These are phyloP conservation scores for Mycena venus DNA, from an alignment of 768 basidiomycete genomes.

Conservation along the genomic window DNA sequence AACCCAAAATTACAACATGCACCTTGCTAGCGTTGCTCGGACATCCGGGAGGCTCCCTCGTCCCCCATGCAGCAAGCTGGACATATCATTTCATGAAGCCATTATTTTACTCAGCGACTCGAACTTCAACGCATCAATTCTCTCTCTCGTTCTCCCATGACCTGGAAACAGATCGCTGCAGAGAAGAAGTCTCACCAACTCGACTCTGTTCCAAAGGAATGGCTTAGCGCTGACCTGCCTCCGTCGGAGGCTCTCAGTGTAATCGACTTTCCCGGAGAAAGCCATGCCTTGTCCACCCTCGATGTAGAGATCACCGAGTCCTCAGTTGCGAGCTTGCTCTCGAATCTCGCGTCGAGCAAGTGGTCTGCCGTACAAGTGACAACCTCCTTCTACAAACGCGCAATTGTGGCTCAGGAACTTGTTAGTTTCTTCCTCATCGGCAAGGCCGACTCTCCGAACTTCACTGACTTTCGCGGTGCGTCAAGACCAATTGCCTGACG, in stretches of 20 bases:
- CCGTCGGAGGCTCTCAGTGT: conserved; percentile 64
- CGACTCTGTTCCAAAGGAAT: conserved; percentile 73
- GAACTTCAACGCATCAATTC: no score
- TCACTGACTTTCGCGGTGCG: conserved; percentile 15
- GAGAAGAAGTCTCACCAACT: conserved; percentile 69
- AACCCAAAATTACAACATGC: no score
- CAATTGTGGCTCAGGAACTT: conserved; percentile 83
- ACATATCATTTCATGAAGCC: no score
- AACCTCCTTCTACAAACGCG: conserved; percentile 81
- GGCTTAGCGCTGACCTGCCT: conserved; percentile 65
- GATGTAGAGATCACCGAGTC: conserved; percentile 66
- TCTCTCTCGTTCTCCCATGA: conserved; percentile 20
- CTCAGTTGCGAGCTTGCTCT: conserved; percentile 59
- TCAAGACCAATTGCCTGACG: conserved; percentile 83
- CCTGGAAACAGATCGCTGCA: conserved; percentile 66
- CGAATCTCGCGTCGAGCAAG: conserved; percentile 62
- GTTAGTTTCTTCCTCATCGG: conserved; percentile 53
- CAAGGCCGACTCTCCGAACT: background rate
- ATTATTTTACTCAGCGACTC: no score
- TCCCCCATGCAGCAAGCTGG: no score
- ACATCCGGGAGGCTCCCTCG: no score
- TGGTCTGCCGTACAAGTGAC: conserved; percentile 81
- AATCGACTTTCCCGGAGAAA: conserved; percentile 63
- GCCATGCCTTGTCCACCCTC: conserved; percentile 66
- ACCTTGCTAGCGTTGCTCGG: no score